Evolutionary conservation across 352 stramenopile genomes (phyloP).

Genomic region (Phytophthora vignae): DNA sequence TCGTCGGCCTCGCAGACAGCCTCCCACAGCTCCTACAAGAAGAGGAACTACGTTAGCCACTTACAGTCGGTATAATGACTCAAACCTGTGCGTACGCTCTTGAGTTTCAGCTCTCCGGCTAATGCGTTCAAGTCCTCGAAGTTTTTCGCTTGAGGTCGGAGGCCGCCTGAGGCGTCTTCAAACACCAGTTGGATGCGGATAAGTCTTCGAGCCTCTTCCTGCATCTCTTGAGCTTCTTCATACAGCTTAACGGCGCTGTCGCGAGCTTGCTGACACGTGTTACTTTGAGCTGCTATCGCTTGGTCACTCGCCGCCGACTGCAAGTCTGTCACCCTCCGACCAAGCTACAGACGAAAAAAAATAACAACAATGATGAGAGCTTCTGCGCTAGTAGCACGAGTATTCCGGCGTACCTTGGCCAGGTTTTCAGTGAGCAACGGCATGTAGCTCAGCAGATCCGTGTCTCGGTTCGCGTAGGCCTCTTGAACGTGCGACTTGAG

Average conservation of each 20-base stretch:
- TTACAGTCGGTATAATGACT: background rate
- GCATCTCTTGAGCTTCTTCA: constrained; percentile 37
- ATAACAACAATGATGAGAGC: background rate
- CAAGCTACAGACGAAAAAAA: constrained; percentile 16
- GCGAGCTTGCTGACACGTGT: constrained; percentile 41
- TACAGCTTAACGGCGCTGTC: constrained; percentile 36
- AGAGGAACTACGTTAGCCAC: background rate
- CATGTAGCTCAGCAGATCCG: constrained; percentile 42
- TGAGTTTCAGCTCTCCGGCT: constrained; percentile 54
- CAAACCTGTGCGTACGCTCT: constrained; percentile 42
- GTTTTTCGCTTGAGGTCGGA: constrained; percentile 35
- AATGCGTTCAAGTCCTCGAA: constrained; percentile 50
- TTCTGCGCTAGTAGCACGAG: no score
- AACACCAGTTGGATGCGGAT: constrained; percentile 53
- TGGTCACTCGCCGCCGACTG: constrained; percentile 43
- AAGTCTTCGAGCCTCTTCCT: constrained; percentile 37
- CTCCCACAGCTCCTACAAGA: constrained; percentile 60
- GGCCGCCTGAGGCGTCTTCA: constrained; percentile 41
- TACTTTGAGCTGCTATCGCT: constrained; percentile 41
- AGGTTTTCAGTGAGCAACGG: constrained; percentile 30
- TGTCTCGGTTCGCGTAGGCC: constrained; percentile 34
- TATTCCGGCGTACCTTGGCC: constrained; percentile 8
- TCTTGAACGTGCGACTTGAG: constrained; percentile 46
- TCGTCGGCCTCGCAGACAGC: constrained; percentile 58
- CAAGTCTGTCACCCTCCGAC: constrained; percentile 28